Conservation (phyloP, 257 asterid species). For the Nicotiana otophora region DNA sequence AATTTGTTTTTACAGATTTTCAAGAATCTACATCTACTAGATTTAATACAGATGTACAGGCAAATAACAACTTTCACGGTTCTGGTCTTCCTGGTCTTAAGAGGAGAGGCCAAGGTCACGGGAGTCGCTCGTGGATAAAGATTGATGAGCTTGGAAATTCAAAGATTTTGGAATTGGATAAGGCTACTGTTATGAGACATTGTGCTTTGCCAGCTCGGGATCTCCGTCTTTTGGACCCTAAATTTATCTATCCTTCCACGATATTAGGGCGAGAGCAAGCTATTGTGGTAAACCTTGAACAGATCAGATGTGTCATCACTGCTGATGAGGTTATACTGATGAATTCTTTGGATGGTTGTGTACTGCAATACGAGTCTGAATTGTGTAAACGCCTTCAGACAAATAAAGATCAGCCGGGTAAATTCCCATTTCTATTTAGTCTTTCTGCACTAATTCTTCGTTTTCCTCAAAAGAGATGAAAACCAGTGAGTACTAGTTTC, state of each 20-base stretch:
- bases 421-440: slow-evolving; percentile 9
- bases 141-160: slow-evolving; percentile 75
- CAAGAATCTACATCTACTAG: slow-evolving; percentile 25
- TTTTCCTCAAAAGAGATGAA: not conserved
- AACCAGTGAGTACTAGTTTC: not conserved
- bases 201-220: slow-evolving; percentile 96
- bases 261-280: slow-evolving; percentile 98
- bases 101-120: slow-evolving; percentile 87
- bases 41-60: slow-evolving; percentile 29
- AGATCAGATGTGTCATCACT: slow-evolving; percentile 91
- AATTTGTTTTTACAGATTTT: slow-evolving; percentile 23
- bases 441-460: not conserved
- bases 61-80: slow-evolving; percentile 30
- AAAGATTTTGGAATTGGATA: slow-evolving; percentile 76
- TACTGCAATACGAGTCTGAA: slow-evolving; percentile 71
- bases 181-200: slow-evolving; percentile 75
- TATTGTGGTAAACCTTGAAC: slow-evolving; percentile 90
- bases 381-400: slow-evolving; percentile 85
- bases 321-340: slow-evolving; percentile 95
- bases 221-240: slow-evolving; percentile 95
- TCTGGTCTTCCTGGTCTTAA: slow-evolving; percentile 58
- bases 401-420: slow-evolving; percentile 76
- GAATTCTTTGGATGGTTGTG: slow-evolving; percentile 84
- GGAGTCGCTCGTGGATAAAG: slow-evolving; percentile 89
- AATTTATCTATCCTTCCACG: slow-evolving; percentile 82